These are phyloP conservation scores for Klebsormidium nitens DNA, from an alignment of 139 green algal genomes.

Conservation along the genomic window DNA sequence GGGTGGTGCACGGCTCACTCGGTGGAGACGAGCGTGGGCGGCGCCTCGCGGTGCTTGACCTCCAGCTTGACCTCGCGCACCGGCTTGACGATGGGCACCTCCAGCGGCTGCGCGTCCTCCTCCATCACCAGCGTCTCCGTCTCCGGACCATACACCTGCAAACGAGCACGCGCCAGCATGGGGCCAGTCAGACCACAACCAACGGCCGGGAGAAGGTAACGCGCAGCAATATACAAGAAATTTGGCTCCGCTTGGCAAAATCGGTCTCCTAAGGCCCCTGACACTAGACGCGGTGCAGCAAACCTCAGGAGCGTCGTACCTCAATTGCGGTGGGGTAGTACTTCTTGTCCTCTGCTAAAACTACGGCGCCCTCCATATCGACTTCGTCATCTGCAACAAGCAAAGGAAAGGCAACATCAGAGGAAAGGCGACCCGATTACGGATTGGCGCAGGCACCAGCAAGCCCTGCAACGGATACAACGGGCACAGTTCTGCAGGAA, in stretches of 20 bases:
- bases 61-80: conserved; percentile 68
- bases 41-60: conserved; percentile 38
- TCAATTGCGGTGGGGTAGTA: conserved; percentile 97
- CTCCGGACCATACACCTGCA: conserved; percentile 66
- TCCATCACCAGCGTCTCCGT: conserved; percentile 95
- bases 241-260: neutral
- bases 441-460: too few species aligned
- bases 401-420: too few species aligned
- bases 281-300: neutral
- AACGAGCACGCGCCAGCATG: neutral
- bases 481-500: too few species aligned
- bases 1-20: conserved; percentile 6
- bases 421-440: too few species aligned
- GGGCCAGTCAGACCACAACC: neutral
- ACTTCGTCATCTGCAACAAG: neutral
- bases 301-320: too few species aligned
- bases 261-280: neutral
- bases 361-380: conserved; percentile 43
- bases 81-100: conserved; percentile 93
- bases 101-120: conserved; percentile 94
- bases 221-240: neutral
- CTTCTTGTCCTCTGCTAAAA: conserved; percentile 98
- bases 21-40: conserved; percentile 11
- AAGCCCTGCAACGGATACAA: too few species aligned
- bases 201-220: neutral